Conservation (phyloP, 768 basidiomycete genomes). For the Russula ochroleuca region DNA sequence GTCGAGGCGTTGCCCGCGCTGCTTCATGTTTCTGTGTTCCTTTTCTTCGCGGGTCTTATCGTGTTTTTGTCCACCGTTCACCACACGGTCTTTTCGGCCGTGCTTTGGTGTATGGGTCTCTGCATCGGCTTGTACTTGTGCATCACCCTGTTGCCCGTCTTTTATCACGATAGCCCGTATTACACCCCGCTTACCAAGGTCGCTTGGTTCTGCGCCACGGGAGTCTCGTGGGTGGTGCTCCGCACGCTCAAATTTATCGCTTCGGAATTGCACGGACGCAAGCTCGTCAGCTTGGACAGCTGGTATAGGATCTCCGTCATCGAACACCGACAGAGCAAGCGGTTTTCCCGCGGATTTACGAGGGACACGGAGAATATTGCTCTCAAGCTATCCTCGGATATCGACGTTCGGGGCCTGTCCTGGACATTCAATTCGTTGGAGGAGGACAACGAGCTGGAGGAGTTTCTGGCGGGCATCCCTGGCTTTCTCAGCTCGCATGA, state of each 20-base stretch:
- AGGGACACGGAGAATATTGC: slow-evolving; percentile 17
- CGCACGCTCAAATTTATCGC: slow-evolving; percentile 7
- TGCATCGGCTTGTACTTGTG: slow-evolving; percentile 16
- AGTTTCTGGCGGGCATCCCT: slow-evolving; percentile 20
- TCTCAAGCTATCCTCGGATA: slow-evolving; percentile 8
- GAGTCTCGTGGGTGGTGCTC: slow-evolving; percentile 14
- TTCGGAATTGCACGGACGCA: slow-evolving; percentile 18
- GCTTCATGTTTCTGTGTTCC: slow-evolving; percentile 47
- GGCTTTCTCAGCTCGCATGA: slow-evolving; percentile 22
- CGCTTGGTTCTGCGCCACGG: slow-evolving; percentile 20
- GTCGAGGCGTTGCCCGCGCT: slow-evolving; percentile 30
- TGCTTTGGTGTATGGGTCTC: slow-evolving; percentile 16
- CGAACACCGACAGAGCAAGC: slow-evolving; percentile 14
- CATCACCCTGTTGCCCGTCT: slow-evolving; percentile 22
- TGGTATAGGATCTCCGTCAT: slow-evolving; percentile 20
- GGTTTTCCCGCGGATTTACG: slow-evolving; percentile 18
- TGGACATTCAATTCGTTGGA: slow-evolving; percentile 22
- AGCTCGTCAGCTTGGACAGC: slow-evolving; percentile 17
- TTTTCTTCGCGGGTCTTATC: slow-evolving; percentile 49
- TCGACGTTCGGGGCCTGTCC: slow-evolving; percentile 19
- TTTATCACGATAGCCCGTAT: slow-evolving; percentile 27
- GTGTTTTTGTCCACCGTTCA: slow-evolving; percentile 40
- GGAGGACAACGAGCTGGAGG: slow-evolving; percentile 23
- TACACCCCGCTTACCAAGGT: slow-evolving; percentile 27
- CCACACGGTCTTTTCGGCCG: slow-evolving; percentile 9